phyloP scores from a whole-genome alignment of 2,329 filamentous ascomycete species.

The Botrytis squamosa region DNA sequence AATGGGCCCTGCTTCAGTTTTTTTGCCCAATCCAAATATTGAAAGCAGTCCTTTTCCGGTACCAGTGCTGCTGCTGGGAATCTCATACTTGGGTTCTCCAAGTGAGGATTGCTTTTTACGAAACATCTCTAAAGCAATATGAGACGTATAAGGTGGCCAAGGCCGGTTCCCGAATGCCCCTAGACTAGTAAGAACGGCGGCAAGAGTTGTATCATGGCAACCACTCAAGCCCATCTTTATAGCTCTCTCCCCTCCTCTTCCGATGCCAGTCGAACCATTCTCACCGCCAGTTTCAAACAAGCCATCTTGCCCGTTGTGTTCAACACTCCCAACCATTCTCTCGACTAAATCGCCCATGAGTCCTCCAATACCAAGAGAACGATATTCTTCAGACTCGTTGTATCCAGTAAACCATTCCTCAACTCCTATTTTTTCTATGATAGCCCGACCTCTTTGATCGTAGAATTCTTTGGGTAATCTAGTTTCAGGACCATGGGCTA shows the following conservation, averaged over 20 bases:
- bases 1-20: slow-evolving; percentile 33
- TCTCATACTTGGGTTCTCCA: slow-evolving; percentile 8
- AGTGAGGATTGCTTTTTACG: slow-evolving; percentile 46
- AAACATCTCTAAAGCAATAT: slow-evolving; percentile 90
- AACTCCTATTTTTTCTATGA: slow-evolving; percentile 70
- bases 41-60: slow-evolving; percentile 29
- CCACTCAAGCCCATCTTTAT: slow-evolving; percentile 79
- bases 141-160: slow-evolving; percentile 94
- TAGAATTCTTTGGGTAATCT: slow-evolving; percentile 84
- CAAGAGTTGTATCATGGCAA: slow-evolving; percentile 92
- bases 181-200: slow-evolving; percentile 71
- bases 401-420: slow-evolving; percentile 96
- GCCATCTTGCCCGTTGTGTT: slow-evolving; percentile 53
- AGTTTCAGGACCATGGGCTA: slow-evolving; percentile 79
- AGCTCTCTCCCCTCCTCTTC: slow-evolving; percentile 49
- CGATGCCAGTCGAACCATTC: slow-evolving; percentile 41
- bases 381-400: slow-evolving; percentile 79
- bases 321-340: slow-evolving; percentile 68
- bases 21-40: slow-evolving; percentile 29
- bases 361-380: slow-evolving; percentile 81
- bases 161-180: slow-evolving; percentile 70
- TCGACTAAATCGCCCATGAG: slow-evolving; percentile 80
- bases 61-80: neutral
- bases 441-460: slow-evolving; percentile 65
- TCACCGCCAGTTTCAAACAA: slow-evolving; percentile 49